phyloP scores from a whole-genome alignment of 116 monocot genomes.

The Trichopus zeylanicus region DNA sequence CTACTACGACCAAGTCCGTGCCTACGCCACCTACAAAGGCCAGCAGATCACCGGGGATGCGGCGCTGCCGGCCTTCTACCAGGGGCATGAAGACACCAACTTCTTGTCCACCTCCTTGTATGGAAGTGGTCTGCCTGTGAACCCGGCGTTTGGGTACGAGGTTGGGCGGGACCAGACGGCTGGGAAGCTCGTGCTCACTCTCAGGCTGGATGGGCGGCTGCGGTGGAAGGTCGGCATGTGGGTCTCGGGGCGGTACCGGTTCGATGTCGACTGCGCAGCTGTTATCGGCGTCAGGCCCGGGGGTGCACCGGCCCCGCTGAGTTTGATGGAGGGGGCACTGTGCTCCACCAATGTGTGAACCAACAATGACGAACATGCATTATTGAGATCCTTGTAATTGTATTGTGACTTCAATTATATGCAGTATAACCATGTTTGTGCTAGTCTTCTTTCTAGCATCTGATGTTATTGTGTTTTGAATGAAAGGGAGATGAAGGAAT shows the following conservation, averaged over 20 bases:
- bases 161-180: constrained; percentile 37
- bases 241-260: constrained; percentile 43
- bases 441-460: not conserved
- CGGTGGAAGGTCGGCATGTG: constrained; percentile 67
- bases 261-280: constrained; percentile 51
- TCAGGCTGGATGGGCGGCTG: constrained; percentile 44
- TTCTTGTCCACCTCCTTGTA: constrained; percentile 37
- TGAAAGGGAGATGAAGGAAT: not conserved
- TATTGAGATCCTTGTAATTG: not conserved
- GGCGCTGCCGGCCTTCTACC: constrained; percentile 53
- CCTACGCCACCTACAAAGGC: constrained; percentile 46
- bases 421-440: too few relatives aligned
- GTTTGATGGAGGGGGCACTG: constrained; percentile 30
- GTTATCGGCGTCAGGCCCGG: constrained; percentile 14
- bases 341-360: constrained; percentile 55
- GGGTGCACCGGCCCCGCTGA: constrained; percentile 7
- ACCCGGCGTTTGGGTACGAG: constrained; percentile 38
- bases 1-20: constrained; percentile 49
- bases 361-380: not conserved
- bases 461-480: not conserved
- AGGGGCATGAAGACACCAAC: constrained; percentile 40
- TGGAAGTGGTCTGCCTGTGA: constrained; percentile 40
- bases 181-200: constrained; percentile 23
- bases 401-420: too few relatives aligned
- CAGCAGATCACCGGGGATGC: constrained; percentile 47